A percentile compares a stretch with the other conserved stretches of the same genome.
These are phyloP conservation scores for Colletotrichum euphorbiae DNA, from an alignment of 2,329 filamentous ascomycete species.

Conservation along the genomic window DNA sequence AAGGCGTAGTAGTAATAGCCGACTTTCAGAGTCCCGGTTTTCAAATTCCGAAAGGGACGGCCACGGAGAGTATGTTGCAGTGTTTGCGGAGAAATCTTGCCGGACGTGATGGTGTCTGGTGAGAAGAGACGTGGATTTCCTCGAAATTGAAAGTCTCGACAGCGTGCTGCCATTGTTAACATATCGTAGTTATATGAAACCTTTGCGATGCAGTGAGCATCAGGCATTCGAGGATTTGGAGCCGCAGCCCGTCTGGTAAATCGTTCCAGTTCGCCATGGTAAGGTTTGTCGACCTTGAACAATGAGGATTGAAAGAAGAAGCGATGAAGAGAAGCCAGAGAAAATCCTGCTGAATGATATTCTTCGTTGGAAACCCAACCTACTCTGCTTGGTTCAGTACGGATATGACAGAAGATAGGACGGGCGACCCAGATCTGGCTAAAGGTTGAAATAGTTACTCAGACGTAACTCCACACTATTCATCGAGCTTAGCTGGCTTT, in stretches of 20 bases:
- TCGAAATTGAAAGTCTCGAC: background rate
- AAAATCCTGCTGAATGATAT: no score
- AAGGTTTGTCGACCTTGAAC: background rate
- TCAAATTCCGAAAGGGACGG: background rate
- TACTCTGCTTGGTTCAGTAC: no score
- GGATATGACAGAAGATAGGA: no score
- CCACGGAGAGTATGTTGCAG: background rate
- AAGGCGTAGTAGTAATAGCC: no score
- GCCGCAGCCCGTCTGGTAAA: background rate
- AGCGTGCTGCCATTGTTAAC: background rate
- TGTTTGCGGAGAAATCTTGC: background rate
- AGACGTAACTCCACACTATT: background rate
- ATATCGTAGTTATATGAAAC: background rate
- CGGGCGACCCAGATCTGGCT: no score
- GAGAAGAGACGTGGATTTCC: background rate
- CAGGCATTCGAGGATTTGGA: background rate
- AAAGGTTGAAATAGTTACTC: no score
- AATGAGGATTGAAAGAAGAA: no score
- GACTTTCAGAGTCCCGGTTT: background rate
- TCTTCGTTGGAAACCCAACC: no score
- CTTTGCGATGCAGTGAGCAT: background rate
- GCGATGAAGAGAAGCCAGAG: no score
- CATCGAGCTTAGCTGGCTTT: conserved; percentile 6
- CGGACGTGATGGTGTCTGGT: background rate
- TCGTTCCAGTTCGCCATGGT: background rate